Conservation (phyloP, 106 monocot genomes). For the Hemerocallis citrina region DNA sequence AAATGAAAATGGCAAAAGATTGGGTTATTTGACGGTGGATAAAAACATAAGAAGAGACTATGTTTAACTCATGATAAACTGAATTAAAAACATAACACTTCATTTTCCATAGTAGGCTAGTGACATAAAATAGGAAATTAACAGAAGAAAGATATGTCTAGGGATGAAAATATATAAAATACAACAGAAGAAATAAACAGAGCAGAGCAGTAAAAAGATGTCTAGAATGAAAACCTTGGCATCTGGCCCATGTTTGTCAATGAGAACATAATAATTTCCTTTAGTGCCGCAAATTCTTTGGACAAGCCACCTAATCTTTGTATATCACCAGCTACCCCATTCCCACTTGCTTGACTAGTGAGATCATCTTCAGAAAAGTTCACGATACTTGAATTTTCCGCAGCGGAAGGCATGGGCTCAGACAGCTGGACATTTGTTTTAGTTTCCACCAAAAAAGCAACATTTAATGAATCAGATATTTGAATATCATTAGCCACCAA, state of each 20-base stretch:
- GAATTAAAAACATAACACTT: no score
- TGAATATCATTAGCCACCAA: slow-evolving; percentile 1
- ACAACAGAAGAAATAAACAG: background rate
- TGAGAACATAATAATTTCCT: slow-evolving; percentile 71
- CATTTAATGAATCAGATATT: background rate
- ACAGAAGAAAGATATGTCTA: no score
- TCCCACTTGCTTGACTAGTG: background rate
- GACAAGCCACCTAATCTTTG: slow-evolving; percentile 75
- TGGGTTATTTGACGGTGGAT: no score
- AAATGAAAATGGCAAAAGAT: no score
- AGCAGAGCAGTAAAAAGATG: background rate
- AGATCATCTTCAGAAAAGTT: background rate
- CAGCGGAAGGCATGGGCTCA: slow-evolving; percentile 5
- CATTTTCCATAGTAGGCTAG: no score
- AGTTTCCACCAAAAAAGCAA: slow-evolving; percentile 22
- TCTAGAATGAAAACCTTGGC: slow-evolving; percentile 38
- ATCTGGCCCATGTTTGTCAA: slow-evolving; percentile 27
- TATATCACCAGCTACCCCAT: slow-evolving; percentile 6
- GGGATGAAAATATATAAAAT: no score
- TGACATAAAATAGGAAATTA: no score
- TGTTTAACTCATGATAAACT: no score
- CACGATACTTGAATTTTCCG: background rate
- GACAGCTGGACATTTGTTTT: slow-evolving; percentile 51
- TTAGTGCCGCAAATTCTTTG: slow-evolving; percentile 68
- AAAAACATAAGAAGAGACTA: no score